Base-by-base conservation (phyloP, 148 eudicot genomes). In the Cornus suecica region DNA sequence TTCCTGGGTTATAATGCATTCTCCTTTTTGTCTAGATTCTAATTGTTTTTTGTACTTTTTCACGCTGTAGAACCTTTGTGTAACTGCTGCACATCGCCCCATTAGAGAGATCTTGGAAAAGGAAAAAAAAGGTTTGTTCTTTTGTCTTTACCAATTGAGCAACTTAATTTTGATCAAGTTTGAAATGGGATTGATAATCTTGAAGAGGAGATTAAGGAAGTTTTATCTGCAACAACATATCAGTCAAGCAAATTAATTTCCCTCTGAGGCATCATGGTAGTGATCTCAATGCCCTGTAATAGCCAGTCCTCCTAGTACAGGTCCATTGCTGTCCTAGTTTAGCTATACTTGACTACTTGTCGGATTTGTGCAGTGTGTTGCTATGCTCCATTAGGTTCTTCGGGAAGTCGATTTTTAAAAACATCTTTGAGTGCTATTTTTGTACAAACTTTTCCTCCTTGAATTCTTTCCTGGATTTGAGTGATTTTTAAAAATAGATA, bases 41-140 rank as follows among this genome's bases (percentile, higher is more conserved):
- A 32, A 27, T 11, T 76, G 72, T 63, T 61, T 41, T n/a, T n/a
- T 15, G 31, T 54, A 31, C 32, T 37, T 34, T 70, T 68, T 68
- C 79, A 41, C 79, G 20, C 78, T 86, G 75, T 90, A 95, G 99
- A 95, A 93, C 86, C 79, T 92, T 7, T 92, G 97, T 78, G 97
- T 93, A 71, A 88, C 94, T 76, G 99, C 99, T 80, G 99, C 99
- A 24, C 97, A 95, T 81, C 85, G 94, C 61, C 97, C 99, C n/a
- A 93, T 95, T 42, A 91, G 99, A 75, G 97, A 95, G 81, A 86
- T 95, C 65, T 64, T 95, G 77, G 97, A 93, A 66, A 93, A 82
- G 71, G 99, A 95, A 77, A 95, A n/a, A 92, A 77, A 85, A 90
- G 99, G 99, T 92, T 72, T 27, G 78, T 58, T 74, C 30, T 6